Percentiles rank a stretch among this genome's conserved stretches.
Evolutionary conservation across 306 rosid genomes (phyloP).

Genomic region (Lotus japonicus): DNA sequence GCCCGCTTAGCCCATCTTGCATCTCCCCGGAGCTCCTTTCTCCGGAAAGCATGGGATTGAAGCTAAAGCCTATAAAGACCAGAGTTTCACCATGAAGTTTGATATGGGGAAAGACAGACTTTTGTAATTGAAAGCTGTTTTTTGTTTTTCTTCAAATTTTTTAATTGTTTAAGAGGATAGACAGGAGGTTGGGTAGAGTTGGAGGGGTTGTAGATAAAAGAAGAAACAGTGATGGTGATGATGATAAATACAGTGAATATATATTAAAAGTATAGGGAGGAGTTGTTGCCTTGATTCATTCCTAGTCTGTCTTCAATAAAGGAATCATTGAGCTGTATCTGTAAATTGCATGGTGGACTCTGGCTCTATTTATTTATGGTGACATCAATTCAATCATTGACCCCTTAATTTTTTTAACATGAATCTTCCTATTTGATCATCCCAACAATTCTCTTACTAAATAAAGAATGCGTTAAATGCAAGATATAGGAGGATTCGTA

Average conservation of each 20-base stretch:
- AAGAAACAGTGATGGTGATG: constrained; percentile 12
- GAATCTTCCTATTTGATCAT: background rate
- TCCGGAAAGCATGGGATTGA: constrained; percentile 98
- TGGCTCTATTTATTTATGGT: constrained; percentile 33
- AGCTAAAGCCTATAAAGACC: constrained; percentile 92
- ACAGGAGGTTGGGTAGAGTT: constrained; percentile 17
- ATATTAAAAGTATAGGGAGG: constrained; percentile 25
- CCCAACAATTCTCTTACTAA: too few relatives aligned
- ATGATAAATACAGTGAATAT: constrained; percentile 13
- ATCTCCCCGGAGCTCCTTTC: constrained; percentile 97
- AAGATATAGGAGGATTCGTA: too few relatives aligned
- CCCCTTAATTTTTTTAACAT: background rate
- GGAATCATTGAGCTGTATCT: constrained; percentile 41
- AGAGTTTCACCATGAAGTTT: constrained; percentile 50
- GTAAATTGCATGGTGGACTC: constrained; percentile 37
- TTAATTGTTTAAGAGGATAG: constrained; percentile 24
- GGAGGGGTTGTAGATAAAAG: constrained; percentile 45
- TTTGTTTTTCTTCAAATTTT: constrained; percentile 17
- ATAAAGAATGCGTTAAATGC: too few relatives aligned
- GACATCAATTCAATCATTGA: constrained; percentile 33
- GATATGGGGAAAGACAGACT: constrained; percentile 8
- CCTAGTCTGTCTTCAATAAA: constrained; percentile 48
- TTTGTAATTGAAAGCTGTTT: constrained; percentile 24
- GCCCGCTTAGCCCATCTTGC: constrained; percentile 91
- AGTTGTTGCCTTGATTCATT: constrained; percentile 57